Conservation (phyloP, 495 filamentous ascomycete genomes). For the Apiosordaria backusii region DNA sequence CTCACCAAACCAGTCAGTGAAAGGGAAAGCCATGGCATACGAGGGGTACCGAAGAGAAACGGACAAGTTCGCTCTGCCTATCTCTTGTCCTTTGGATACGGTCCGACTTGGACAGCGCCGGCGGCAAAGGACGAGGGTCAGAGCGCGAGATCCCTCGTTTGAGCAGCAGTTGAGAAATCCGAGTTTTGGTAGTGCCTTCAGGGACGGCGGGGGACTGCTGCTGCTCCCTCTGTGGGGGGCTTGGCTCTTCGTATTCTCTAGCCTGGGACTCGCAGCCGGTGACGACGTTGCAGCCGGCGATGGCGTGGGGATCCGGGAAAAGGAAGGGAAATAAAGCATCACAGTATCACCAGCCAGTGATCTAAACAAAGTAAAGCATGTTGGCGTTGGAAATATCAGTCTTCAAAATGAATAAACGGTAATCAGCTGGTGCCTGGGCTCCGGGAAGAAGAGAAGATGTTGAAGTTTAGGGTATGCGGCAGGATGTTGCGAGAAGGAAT, state of each 20-base stretch:
- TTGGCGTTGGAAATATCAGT: background rate
- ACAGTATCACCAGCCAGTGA: background rate
- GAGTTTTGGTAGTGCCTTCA: conserved; percentile 11
- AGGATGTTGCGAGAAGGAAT: background rate
- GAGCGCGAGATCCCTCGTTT: background rate
- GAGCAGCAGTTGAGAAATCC: conserved; percentile 11
- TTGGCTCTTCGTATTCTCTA: background rate
- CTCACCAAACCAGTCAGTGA: background rate
- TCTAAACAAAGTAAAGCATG: background rate
- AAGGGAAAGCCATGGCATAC: too few relatives aligned
- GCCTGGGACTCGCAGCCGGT: background rate
- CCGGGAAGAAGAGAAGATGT: background rate
- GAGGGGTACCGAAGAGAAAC: background rate
- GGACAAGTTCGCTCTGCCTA: background rate
- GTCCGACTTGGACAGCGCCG: background rate
- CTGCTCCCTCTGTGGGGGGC: background rate
- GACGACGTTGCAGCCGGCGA: background rate
- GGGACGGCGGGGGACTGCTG: background rate
- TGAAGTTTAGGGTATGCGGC: background rate
- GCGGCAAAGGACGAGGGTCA: background rate
- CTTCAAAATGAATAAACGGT: background rate
- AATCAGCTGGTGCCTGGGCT: background rate
- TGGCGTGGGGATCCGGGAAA: background rate
- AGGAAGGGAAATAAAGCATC: background rate
- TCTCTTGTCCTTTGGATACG: background rate